Evolutionary conservation across 495 filamentous ascomycete genomes (phyloP).

Genomic region (Podospora pseudocomata): DNA sequence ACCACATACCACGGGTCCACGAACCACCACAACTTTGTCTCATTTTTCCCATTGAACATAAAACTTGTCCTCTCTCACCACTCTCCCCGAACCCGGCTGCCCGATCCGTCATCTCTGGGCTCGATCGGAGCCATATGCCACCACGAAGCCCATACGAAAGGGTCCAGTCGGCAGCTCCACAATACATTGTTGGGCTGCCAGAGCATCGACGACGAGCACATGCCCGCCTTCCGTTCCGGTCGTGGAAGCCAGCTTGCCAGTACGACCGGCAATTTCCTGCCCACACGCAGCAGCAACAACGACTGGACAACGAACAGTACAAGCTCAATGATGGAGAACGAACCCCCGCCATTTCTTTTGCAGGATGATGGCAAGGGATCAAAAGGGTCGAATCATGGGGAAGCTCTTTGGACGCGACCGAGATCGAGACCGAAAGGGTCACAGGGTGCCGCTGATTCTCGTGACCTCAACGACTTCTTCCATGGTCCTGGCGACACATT

Average conservation of each 20-base stretch:
- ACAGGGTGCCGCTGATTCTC: constrained; percentile 37
- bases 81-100: constrained; percentile 8
- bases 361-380: constrained; percentile 36
- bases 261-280: not conserved
- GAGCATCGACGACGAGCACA: constrained; percentile 14
- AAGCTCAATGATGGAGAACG: constrained; percentile 43
- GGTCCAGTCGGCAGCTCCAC: constrained; percentile 21
- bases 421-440: constrained; percentile 41
- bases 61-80: not conserved
- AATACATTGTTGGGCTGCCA: constrained; percentile 22
- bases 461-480: constrained; percentile 45
- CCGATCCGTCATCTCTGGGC: constrained; percentile 9
- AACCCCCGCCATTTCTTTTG: constrained; percentile 31
- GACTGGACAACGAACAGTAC: constrained; percentile 7
- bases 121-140: constrained; percentile 19
- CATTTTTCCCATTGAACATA: not conserved
- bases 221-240: constrained; percentile 19
- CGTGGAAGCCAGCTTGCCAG: not conserved
- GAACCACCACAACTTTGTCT: constrained; percentile 3
- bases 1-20: not conserved
- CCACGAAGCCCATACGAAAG: constrained; percentile 13
- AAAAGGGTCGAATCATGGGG: constrained; percentile 46
- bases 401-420: constrained; percentile 44
- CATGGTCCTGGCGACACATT: constrained; percentile 41
- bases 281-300: not conserved